Conservation (phyloP, 805 yeast genomes). For the Sugiyamaella chiloensis region DNA sequence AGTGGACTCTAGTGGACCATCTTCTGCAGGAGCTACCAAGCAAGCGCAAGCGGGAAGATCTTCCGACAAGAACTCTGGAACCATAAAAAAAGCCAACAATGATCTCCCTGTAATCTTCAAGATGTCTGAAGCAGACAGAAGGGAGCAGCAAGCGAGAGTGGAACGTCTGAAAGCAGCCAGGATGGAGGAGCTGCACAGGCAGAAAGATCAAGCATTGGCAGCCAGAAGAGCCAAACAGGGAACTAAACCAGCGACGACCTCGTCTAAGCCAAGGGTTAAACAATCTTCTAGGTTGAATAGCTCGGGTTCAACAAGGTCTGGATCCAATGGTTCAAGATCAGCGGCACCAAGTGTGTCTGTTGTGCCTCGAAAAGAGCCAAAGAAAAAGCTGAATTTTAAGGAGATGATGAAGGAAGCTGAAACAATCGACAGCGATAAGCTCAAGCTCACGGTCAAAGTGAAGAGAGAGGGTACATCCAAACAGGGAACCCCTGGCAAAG, state of each 20-base stretch:
- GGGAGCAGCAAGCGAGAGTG: slow-evolving; percentile 25
- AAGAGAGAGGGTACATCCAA: slow-evolving; percentile 10
- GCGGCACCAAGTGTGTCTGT: too few species aligned
- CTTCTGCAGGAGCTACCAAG: too few species aligned
- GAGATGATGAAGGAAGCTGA: slow-evolving; percentile 71
- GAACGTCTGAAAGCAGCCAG: slow-evolving; percentile 31
- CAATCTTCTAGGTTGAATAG: too few species aligned
- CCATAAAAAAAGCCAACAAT: too few species aligned
- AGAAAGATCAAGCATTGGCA: background rate
- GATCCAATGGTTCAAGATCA: too few species aligned
- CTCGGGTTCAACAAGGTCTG: too few species aligned
- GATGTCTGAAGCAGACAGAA: slow-evolving; percentile 22
- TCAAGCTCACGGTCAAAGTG: slow-evolving; percentile 41
- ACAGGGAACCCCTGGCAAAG: background rate
- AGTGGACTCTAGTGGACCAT: too few species aligned
- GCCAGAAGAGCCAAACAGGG: background rate
- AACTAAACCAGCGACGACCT: background rate
- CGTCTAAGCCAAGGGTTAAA: too few species aligned
- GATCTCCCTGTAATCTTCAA: too few species aligned
- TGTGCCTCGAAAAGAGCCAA: slow-evolving; percentile 18
- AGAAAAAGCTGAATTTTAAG: slow-evolving; percentile 51
- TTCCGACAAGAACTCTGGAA: too few species aligned
- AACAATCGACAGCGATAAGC: slow-evolving; percentile 49
- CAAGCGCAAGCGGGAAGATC: too few species aligned
- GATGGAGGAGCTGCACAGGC: slow-evolving; percentile 15